Evolutionary conservation across 2,329 filamentous ascomycete species (phyloP), one percentile per base, ranked within the genome.

Genomic region (Botryotinia convoluta): DNA sequence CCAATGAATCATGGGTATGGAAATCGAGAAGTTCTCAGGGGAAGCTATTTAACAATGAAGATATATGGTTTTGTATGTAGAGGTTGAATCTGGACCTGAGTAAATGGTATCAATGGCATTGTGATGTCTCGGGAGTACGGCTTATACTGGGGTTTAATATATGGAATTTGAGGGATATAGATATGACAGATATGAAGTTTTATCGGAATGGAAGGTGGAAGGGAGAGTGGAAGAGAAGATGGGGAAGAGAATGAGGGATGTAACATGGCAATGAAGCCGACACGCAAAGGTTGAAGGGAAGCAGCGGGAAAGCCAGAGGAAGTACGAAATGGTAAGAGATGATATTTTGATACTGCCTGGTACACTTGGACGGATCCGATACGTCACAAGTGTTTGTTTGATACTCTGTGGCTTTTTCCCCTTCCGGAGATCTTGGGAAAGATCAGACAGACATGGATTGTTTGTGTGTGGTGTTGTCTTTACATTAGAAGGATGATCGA

Each of bases 371-470:
- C 39, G 35, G 29, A 60, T 69, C 54, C 51, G 51, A 37, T 54
- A 35, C 67, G 37, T 54, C 37, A 39, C 44, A 48, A 51, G 64
- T 29, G 45, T 12, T 51, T 39, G 61, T 42, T 22, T 54, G 65
- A 69, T 51, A 45, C 54, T 16, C 67, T 39, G 67, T 29, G 48
- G 29, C 60, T n/a, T 57, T 68, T 39, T 35, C 64, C 65, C 65
- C 48, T 26, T 48, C 8, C 29, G 35, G 54, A 44, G 51, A 42
- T 60, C 65, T 69, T 69, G 48, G 65, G 48, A 39, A 42, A 39
- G 48, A 57, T 57, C 35, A 32, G 18, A 42, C n/a, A 29, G 51
- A 57, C 29, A 42, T 70, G 68, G 68, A 20, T 63, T 44, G 60
- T 61, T 37, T 35, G 10, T 22, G n/a, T 22, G 8, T 64, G n/a